Conservation (phyloP, 352 stramenopile genomes). For the Globisporangium radiosum region DNA sequence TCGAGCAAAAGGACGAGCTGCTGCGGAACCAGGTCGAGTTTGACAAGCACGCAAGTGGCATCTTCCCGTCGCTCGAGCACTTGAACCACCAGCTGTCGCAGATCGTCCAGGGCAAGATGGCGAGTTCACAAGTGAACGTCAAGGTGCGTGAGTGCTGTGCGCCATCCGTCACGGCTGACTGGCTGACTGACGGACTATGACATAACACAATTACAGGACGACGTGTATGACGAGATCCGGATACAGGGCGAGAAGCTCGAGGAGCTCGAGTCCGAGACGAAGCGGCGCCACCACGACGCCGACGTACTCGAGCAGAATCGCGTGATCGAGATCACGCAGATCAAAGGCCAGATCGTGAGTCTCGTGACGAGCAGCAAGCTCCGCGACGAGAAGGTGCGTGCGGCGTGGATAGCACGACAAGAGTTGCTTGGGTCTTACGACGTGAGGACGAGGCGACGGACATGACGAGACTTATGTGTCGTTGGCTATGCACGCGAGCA, state of each 20-base stretch:
- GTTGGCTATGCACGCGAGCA: slow-evolving; percentile 3
- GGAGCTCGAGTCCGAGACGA: slow-evolving; percentile 66
- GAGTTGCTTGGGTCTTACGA: too few relatives aligned
- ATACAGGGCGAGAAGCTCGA: slow-evolving; percentile 64
- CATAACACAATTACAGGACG: slow-evolving; percentile 19
- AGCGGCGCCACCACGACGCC: slow-evolving; percentile 59
- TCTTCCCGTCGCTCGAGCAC: slow-evolving; percentile 76
- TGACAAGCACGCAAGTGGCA: slow-evolving; percentile 76
- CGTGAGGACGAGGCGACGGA: too few relatives aligned
- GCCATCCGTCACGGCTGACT: too few relatives aligned
- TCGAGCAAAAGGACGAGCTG: slow-evolving; percentile 73
- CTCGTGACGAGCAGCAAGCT: slow-evolving; percentile 60
- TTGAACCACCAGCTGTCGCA: slow-evolving; percentile 74
- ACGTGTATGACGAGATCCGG: slow-evolving; percentile 68
- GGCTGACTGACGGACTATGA: background rate
- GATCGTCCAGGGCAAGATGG: slow-evolving; percentile 66
- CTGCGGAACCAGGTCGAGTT: slow-evolving; percentile 73
- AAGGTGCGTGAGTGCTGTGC: slow-evolving; percentile 18
- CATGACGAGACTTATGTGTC: background rate
- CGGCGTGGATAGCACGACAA: background rate
- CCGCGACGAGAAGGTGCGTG: slow-evolving; percentile 48
- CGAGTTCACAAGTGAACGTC: slow-evolving; percentile 36
- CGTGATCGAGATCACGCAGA: slow-evolving; percentile 65
- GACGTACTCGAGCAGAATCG: slow-evolving; percentile 75
- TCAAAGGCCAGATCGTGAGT: slow-evolving; percentile 67